A percentile compares a stretch with the other conserved stretches of the same genome.
These are phyloP conservation scores for Phyllosticta capitalensis DNA, from an alignment of 2,329 filamentous ascomycete species.

Conservation along the genomic window DNA sequence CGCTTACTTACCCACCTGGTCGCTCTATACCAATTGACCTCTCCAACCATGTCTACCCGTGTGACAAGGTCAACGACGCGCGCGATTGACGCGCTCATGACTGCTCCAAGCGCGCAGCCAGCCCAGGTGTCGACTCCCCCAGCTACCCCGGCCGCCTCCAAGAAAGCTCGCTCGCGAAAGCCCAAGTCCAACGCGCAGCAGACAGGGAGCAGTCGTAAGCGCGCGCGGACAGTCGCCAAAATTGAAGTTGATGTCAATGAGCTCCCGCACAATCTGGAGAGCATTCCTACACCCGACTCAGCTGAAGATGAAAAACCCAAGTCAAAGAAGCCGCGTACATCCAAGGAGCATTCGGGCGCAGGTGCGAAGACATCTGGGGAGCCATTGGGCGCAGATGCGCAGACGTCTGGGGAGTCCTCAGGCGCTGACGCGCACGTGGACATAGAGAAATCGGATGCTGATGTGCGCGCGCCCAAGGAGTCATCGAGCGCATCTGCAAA, in stretches of 20 bases:
- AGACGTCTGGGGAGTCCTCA: neutral
- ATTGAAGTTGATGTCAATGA: slow-evolving; percentile 36
- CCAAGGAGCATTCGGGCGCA: slow-evolving; percentile 18
- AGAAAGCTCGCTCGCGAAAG: slow-evolving; percentile 11
- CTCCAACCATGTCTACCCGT: slow-evolving; percentile 20
- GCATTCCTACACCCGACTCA: slow-evolving; percentile 14
- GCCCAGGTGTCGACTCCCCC: slow-evolving; percentile 36
- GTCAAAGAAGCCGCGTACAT: slow-evolving; percentile 3
- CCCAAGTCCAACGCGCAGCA: slow-evolving; percentile 18
- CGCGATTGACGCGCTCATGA: neutral
- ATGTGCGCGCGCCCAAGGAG: slow-evolving; percentile 14
- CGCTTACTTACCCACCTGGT: neutral
- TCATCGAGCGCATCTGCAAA: slow-evolving; percentile 19
- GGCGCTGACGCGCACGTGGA: neutral
- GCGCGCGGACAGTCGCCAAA: slow-evolving; percentile 25
- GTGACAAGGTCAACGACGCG: slow-evolving; percentile 21
- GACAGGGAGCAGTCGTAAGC: slow-evolving; percentile 24
- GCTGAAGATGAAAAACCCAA: neutral
- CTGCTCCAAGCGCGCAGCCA: slow-evolving; percentile 15
- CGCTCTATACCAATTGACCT: neutral
- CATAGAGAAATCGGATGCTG: no score
- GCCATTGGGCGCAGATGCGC: neutral
- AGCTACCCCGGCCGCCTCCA: slow-evolving; percentile 25
- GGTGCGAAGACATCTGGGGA: slow-evolving; percentile 23
- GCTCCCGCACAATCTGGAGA: slow-evolving; percentile 49